Evolutionary conservation across 2,329 filamentous ascomycete genomes (phyloP).

Genomic region (Venturia asperata): DNA sequence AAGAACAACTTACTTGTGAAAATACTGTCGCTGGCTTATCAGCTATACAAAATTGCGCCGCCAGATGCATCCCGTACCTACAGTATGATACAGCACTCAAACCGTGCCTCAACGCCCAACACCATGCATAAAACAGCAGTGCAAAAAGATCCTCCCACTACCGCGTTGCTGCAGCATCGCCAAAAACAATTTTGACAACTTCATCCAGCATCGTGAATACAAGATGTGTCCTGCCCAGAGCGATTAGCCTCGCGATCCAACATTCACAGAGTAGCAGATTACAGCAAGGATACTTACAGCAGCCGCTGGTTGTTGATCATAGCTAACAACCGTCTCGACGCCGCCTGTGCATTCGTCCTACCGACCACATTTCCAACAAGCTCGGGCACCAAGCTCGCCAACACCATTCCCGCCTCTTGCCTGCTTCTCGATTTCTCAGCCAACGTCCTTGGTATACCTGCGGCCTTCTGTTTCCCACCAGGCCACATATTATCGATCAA

Average conservation of each 20-base stretch:
- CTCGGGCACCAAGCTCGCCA: constrained; percentile 85
- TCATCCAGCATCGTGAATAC: constrained; percentile 46
- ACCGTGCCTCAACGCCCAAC: not conserved
- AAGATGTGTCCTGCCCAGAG: constrained; percentile 38
- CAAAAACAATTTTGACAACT: constrained; percentile 40
- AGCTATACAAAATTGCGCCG: not conserved
- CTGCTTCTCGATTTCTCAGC: constrained; percentile 73
- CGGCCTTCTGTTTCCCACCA: constrained; percentile 48
- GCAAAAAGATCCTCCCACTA: not conserved
- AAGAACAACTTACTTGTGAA: too few relatives aligned
- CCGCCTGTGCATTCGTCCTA: constrained; percentile 80
- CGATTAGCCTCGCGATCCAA: constrained; percentile 24
- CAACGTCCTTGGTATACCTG: constrained; percentile 51
- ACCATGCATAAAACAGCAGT: not conserved
- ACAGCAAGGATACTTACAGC: constrained; percentile 57
- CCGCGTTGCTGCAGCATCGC: constrained; percentile 16
- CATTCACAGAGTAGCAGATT: not conserved
- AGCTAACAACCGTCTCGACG: constrained; percentile 80
- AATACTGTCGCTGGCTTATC: too few relatives aligned
- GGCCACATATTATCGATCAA: constrained; percentile 80
- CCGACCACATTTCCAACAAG: constrained; percentile 90
- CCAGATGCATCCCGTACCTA: not conserved
- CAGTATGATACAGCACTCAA: not conserved
- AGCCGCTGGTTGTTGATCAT: constrained; percentile 84
- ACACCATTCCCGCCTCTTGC: constrained; percentile 79